Evolutionary conservation across 2,329 filamentous ascomycete species (phyloP).

Genomic region (Colletotrichum camelliae): DNA sequence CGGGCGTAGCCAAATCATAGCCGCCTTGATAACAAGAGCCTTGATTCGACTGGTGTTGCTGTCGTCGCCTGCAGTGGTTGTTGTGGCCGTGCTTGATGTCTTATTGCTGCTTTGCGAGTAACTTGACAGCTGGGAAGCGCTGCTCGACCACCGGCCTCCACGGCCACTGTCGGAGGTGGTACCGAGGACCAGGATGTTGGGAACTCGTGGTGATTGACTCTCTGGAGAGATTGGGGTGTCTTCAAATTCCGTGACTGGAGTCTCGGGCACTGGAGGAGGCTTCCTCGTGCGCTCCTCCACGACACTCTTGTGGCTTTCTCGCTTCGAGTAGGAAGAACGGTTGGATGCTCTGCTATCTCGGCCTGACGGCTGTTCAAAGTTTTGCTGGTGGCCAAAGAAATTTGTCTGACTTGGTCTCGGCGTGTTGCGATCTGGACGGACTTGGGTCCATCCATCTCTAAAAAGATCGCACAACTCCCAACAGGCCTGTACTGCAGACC

Average conservation of each 20-base stretch:
- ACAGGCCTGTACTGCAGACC: slow-evolving; percentile 88
- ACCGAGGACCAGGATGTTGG: slow-evolving; percentile 88
- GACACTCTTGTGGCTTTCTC: slow-evolving; percentile 56
- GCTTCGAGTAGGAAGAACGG: slow-evolving; percentile 58
- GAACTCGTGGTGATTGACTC: slow-evolving; percentile 74
- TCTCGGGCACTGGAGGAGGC: slow-evolving; percentile 72
- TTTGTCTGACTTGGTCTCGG: slow-evolving; percentile 80
- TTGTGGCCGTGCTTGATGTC: slow-evolving; percentile 75
- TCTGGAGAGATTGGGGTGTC: slow-evolving; percentile 86
- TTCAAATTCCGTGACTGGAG: slow-evolving; percentile 93
- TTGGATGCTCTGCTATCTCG: slow-evolving; percentile 56
- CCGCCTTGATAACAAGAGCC: slow-evolving; percentile 81
- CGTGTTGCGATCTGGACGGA: slow-evolving; percentile 84
- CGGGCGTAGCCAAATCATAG: slow-evolving; percentile 85
- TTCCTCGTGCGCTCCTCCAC: slow-evolving; percentile 56
- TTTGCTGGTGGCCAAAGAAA: slow-evolving; percentile 61
- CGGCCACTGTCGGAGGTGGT: slow-evolving; percentile 64
- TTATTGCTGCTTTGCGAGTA: slow-evolving; percentile 75
- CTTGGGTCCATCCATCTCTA: slow-evolving; percentile 88
- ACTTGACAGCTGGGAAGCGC: slow-evolving; percentile 77
- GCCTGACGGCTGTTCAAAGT: slow-evolving; percentile 53
- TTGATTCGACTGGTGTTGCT: slow-evolving; percentile 79
- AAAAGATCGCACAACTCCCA: slow-evolving; percentile 96
- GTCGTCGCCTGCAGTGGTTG: slow-evolving; percentile 73
- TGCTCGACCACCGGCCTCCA: slow-evolving; percentile 81